Evolutionary conservation across 129 eudicot genomes (phyloP), one percentile per base, ranked within the genome.

Genomic region (Lactuca saligna): DNA sequence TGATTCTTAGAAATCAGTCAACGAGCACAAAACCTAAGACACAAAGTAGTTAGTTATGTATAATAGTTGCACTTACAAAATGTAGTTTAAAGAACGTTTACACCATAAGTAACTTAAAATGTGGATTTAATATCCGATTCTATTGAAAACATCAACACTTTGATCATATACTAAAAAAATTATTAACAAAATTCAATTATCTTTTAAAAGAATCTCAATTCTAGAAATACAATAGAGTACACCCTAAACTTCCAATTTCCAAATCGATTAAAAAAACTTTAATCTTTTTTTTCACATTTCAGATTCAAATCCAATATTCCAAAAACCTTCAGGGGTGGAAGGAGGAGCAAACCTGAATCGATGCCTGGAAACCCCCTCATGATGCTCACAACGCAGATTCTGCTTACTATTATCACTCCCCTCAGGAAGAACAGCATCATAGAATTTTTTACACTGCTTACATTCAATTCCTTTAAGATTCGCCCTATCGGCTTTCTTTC

Each of bases 271-370:
- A 44, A 44, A 44, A 44, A 46, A 46, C 15, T 46, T 46, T n/a
- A 46, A 44, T 44, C 14, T 3, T 16, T 20, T 20, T 20, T 8
- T 77, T 84, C 82, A 94, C 78, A 72, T 81, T 80, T 94, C 99
- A 71, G 99, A 86, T 63, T 94, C 99, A 78, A 94, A 94, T 70
- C 99, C 99, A 74, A 94, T 94, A 83, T 94, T 85, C 99, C 99
- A 94, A 74, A 89, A 94, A 16, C 99, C 99, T 76, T 89, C 99
- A 70, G 99, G 99, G 56, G 99, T 94, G 7, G 67, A 83, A 16
- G 99, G 99, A 63, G 99, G 99, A 38, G 76, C 96, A 68, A 81
- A 94, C 88, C 93, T 89, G 46, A 87, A 87, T 34, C 99, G 89
- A 80, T 94, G 99, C 86, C 99, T 87, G 0, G 99, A 94, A 79